A percentile compares a stretch with the other conserved stretches of the same genome.
Evolutionary conservation across 2,329 filamentous ascomycete genomes (phyloP).

Genomic region (Pseudofabraea citricarpa): DNA sequence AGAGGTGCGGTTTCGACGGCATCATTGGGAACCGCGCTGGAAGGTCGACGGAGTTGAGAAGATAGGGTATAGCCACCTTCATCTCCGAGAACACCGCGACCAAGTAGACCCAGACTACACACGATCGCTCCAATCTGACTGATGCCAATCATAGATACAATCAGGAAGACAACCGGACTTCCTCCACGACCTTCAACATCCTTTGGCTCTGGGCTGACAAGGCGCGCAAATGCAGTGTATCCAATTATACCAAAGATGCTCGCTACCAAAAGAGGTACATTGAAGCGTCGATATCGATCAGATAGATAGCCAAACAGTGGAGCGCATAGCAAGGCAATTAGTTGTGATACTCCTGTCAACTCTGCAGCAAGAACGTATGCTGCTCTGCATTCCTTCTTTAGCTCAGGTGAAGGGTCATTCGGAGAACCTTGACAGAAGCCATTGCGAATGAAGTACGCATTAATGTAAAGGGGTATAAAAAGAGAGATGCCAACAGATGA

Average conservation of each 20-base stretch:
- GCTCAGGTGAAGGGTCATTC: conserved; percentile 61
- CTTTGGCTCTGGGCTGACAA: conserved; percentile 71
- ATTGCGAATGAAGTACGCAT: conserved; percentile 79
- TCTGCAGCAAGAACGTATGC: conserved; percentile 87
- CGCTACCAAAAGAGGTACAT: conserved; percentile 69
- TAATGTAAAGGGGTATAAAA: conserved; percentile 90
- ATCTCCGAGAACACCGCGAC: conserved; percentile 66
- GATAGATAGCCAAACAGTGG: conserved; percentile 84
- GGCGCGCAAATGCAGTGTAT: conserved; percentile 70
- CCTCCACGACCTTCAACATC: conserved; percentile 62
- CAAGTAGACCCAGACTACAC: conserved; percentile 85
- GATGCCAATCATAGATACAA: conserved; percentile 78
- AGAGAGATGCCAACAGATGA: conserved; percentile 93
- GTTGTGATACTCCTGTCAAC: conserved; percentile 83
- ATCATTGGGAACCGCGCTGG: conserved; percentile 2
- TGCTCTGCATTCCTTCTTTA: conserved; percentile 78
- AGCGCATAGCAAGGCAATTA: conserved; percentile 78
- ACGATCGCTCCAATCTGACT: conserved; percentile 97
- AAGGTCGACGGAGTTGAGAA: conserved; percentile 19
- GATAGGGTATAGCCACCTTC: conserved; percentile 29
- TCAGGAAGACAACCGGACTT: conserved; percentile 63
- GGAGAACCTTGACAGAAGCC: conserved; percentile 71
- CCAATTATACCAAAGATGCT: conserved; percentile 71
- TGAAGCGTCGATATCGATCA: conserved; percentile 60
- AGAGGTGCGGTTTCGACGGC: conserved; percentile 24